Conservation (phyloP, 2,329 filamentous ascomycete species). For the Colletotrichum somersetense region DNA sequence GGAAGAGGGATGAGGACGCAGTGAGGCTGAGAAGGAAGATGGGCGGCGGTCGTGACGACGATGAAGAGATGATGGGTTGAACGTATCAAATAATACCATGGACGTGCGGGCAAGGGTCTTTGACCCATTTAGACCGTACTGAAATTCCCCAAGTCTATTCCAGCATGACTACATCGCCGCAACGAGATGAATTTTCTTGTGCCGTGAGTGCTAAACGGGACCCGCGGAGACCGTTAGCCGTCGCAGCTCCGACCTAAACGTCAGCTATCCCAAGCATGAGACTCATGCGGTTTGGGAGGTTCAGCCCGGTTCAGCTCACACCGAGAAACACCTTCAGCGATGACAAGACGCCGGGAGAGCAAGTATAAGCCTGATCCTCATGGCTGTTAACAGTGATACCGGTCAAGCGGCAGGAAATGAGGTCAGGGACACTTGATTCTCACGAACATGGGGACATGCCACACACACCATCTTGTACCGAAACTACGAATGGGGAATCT, state of each 20-base stretch:
- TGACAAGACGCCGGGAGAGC: neutral
- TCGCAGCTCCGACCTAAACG: neutral
- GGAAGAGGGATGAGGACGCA: conserved; percentile 49
- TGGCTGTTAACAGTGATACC: neutral
- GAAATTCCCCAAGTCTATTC: neutral
- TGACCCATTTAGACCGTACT: neutral
- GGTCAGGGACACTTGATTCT: neutral
- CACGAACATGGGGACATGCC: neutral
- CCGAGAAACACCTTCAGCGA: neutral
- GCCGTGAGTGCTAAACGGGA: too few species aligned
- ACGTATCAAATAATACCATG: conserved; percentile 30
- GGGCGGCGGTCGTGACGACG: conserved; percentile 39
- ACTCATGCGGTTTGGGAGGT: neutral
- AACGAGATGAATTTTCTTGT: neutral
- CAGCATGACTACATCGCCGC: neutral
- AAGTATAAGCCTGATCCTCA: neutral
- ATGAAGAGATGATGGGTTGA: conserved; percentile 41
- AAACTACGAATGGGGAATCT: neutral
- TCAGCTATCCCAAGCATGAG: neutral
- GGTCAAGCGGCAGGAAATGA: neutral
- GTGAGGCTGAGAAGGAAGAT: conserved; percentile 41
- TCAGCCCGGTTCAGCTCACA: neutral
- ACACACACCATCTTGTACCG: neutral
- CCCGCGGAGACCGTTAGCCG: neutral
- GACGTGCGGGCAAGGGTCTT: neutral